Evolutionary conservation across 2,329 filamentous ascomycete genomes (phyloP).

Genomic region (Venturia pyrina): DNA sequence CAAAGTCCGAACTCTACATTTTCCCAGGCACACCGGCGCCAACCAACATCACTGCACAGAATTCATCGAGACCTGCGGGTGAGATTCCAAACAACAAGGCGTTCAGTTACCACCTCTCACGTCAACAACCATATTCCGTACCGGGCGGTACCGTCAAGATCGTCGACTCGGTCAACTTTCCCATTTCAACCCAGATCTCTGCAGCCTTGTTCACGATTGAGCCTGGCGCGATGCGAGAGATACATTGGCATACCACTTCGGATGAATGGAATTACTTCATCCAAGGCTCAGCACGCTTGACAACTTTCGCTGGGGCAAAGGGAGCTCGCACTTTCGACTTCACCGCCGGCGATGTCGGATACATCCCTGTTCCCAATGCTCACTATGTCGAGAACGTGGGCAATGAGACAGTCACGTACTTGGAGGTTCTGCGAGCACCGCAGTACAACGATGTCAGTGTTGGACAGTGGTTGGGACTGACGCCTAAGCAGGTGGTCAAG

Average conservation of each 20-base stretch:
- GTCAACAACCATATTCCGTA: conserved; percentile 55
- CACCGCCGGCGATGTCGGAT: conserved; percentile 62
- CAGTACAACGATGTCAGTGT: conserved; percentile 64
- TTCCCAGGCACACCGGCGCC: conserved; percentile 60
- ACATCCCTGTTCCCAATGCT: conserved; percentile 66
- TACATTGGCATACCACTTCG: conserved; percentile 73
- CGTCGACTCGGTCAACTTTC: conserved; percentile 64
- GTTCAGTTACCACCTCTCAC: conserved; percentile 63
- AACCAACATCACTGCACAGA: conserved; percentile 55
- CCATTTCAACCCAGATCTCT: conserved; percentile 61
- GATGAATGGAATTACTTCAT: conserved; percentile 80
- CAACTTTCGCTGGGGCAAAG: conserved; percentile 57
- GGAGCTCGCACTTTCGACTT: conserved; percentile 70
- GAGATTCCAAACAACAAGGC: conserved; percentile 37
- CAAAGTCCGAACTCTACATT: conserved; percentile 59
- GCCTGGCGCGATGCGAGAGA: conserved; percentile 63
- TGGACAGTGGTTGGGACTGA: conserved; percentile 68
- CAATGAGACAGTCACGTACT: conserved; percentile 63
- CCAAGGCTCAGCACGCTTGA: conserved; percentile 55
- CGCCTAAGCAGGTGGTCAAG: conserved; percentile 45
- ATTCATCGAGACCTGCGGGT: conserved; percentile 55
- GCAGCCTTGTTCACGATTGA: conserved; percentile 63
- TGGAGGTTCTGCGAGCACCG: conserved; percentile 67
- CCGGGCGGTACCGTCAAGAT: conserved; percentile 64
- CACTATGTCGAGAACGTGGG: conserved; percentile 76